These are phyloP conservation scores for Mortierella sp. DNA, from an alignment of 371 early-diverging fungal genomes.

Conservation along the genomic window DNA sequence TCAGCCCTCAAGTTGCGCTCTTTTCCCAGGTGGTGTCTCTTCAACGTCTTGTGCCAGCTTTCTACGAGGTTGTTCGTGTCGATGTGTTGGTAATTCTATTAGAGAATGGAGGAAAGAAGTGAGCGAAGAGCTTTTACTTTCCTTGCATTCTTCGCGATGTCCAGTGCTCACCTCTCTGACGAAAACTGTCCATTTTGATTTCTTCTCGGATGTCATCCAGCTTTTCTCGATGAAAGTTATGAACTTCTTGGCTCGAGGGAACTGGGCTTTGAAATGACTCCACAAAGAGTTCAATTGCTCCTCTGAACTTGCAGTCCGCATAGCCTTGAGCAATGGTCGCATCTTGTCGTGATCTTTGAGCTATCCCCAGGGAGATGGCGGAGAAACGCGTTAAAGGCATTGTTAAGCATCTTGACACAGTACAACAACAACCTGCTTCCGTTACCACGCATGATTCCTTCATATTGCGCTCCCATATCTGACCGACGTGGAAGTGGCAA, in stretches of 20 bases:
- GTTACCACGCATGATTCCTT: neutral
- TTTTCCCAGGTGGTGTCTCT: constrained; percentile 5
- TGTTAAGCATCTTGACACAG: neutral
- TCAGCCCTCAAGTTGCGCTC: constrained; percentile 16
- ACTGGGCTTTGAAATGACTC: neutral
- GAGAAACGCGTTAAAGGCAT: neutral
- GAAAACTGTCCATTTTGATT: no score
- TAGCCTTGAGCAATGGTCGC: neutral
- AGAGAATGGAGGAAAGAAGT: neutral
- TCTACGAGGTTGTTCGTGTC: constrained; percentile 16
- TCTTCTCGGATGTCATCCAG: no score
- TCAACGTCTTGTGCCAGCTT: constrained; percentile 13
- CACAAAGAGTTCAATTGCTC: neutral
- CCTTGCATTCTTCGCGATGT: no score
- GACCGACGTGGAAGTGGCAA: constrained; percentile 1
- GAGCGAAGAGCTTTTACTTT: no score
- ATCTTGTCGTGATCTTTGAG: neutral
- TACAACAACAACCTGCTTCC: neutral
- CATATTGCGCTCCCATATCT: neutral
- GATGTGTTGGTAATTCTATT: constrained; percentile 1
- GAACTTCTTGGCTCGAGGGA: no score
- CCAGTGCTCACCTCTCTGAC: no score
- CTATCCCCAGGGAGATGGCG: neutral
- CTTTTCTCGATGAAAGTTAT: no score
- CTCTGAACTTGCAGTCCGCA: neutral